These are phyloP conservation scores for Alternaria ventricosa DNA, from an alignment of 2,329 filamentous ascomycete genomes.

Conservation along the genomic window DNA sequence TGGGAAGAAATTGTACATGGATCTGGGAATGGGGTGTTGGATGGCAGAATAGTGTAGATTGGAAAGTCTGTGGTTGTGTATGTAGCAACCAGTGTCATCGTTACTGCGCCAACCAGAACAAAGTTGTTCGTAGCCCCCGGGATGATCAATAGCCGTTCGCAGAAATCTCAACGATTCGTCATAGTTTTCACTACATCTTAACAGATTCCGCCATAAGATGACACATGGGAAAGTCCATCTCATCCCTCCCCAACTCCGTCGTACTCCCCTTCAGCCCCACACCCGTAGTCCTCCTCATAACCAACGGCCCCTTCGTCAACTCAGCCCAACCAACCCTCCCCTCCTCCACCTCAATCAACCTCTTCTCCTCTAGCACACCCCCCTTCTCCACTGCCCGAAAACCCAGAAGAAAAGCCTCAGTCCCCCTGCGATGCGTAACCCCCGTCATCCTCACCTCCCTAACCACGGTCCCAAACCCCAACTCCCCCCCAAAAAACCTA, in stretches of 20 bases:
- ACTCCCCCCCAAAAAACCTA: conserved; percentile 9
- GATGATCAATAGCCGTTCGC: not conserved
- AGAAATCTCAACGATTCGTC: not conserved
- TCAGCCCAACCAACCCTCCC: conserved; percentile 5
- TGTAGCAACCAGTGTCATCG: not conserved
- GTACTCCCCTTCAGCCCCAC: not conserved
- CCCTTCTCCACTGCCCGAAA: not conserved
- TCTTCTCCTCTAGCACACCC: not conserved
- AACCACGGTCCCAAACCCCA: not conserved
- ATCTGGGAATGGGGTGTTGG: not conserved
- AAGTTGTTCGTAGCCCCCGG: not conserved
- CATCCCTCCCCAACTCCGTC: not conserved
- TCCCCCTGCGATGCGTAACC: not conserved
- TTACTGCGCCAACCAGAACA: not conserved
- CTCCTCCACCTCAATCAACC: not conserved
- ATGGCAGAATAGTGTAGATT: not conserved
- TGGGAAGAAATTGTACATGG: not conserved
- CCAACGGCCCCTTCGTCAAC: not conserved
- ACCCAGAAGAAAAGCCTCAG: not conserved
- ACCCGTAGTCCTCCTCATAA: conserved; percentile 3
- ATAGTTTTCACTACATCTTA: not conserved
- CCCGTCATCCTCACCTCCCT: conserved; percentile 19
- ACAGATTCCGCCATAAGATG: conserved; percentile 6
- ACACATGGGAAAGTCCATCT: conserved; percentile 2
- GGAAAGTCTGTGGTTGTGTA: not conserved